Base-by-base conservation (phyloP, 1,139 yeast genomes). In the Diutina sp. region DNA sequence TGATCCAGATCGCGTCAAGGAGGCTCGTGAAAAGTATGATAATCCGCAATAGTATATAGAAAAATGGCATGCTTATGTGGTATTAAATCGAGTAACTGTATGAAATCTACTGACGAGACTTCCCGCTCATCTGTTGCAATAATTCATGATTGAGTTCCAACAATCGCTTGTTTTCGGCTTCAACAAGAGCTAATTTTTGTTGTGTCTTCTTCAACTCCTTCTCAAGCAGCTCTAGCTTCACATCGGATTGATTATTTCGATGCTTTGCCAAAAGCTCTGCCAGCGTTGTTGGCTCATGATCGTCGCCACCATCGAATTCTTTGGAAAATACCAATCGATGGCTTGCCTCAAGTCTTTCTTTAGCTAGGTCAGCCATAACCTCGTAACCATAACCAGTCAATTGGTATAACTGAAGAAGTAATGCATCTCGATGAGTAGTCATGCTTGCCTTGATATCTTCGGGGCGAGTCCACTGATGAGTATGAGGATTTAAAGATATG, bases 1-100 rank as follows among this genome's bases (percentile, higher is more conserved):
- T 51, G 93, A 88, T 66, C 87, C 93, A 1, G 76, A 77, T 46
- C 68, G 71, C 56, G 66, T 72, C 55, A 59, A 66, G 18, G 80
- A 76, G 59, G 71, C 74, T 16, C 66, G 64, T 55, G 79, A 74
- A 46, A 67, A 66, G 59, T 67, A 38, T 21, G 54, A 35, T 7
- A 41, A 25, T 21, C 35, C 14, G 21, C 29, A 32, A 50, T 29
- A 50, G 32, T 18, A 28, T 18, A 47, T 28, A 29, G 28, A 47
- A 9, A 9, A 1, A 18, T 25, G 4, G 3, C 6, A 35, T 9
- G 41, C 41, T 12, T 3, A 21, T 21, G 14, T 32, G 35, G 35
- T 32, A 32, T 32, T 32, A 32, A 32, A 9, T 32, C 11, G 6
- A 35, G 11, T 12, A 35, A 2, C 5, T 1, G n/a, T 12, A 35